These are phyloP conservation scores for Corylus heterophylla DNA, from an alignment of 306 rosid species.

Conservation along the genomic window DNA sequence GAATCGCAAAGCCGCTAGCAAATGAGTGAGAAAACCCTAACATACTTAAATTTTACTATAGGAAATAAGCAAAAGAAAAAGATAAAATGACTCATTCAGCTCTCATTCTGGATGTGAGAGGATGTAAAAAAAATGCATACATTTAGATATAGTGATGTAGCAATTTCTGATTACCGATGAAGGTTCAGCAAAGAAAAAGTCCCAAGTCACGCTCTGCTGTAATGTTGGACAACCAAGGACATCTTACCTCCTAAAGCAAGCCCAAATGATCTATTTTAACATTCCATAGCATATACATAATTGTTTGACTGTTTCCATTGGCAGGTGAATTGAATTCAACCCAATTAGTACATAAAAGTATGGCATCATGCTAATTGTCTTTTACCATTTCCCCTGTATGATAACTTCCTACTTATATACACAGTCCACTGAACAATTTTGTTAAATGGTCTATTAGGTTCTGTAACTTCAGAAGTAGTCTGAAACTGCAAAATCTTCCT, in stretches of 20 bases:
- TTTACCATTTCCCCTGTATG: neutral
- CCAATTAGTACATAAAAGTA: neutral
- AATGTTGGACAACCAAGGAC: neutral
- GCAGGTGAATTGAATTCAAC: neutral
- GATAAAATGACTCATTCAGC: neutral
- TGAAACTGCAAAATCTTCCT: neutral
- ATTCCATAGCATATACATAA: neutral
- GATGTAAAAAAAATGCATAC: neutral
- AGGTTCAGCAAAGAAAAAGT: neutral
- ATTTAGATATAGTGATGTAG: neutral
- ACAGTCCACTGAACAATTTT: neutral
- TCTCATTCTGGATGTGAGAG: neutral
- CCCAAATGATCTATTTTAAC: neutral
- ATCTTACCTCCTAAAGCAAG: neutral
- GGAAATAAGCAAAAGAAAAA: neutral
- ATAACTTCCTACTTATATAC: neutral
- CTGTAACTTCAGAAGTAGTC: neutral
- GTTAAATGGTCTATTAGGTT: neutral
- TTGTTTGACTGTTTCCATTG: neutral
- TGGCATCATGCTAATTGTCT: neutral
- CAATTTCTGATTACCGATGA: neutral
- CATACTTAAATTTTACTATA: neutral
- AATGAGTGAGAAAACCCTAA: neutral
- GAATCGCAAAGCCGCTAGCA: neutral
- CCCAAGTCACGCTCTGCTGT: neutral